These are phyloP conservation scores for Candida cerambycidarum DNA, from an alignment of 805 yeast species.

Conservation along the genomic window DNA sequence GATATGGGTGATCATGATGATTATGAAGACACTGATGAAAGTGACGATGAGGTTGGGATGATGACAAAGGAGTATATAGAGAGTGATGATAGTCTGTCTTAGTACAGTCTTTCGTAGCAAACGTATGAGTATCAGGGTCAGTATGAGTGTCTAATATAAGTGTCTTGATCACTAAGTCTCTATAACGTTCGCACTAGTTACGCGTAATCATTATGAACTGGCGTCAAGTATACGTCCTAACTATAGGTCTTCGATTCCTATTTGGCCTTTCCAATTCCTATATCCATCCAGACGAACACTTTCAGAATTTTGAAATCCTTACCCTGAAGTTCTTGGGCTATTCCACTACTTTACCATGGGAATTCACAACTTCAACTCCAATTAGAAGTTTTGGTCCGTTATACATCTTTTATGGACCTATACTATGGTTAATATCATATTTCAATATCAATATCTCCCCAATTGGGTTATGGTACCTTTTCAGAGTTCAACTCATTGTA, in stretches of 20 bases:
- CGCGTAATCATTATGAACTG: constrained; percentile 27
- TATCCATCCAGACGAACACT: constrained; percentile 97
- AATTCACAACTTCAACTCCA: constrained; percentile 56
- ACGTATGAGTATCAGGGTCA: too few relatives aligned
- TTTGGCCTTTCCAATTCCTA: constrained; percentile 74
- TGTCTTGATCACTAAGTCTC: too few relatives aligned
- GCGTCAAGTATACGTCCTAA: constrained; percentile 46
- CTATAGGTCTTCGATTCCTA: constrained; percentile 50
- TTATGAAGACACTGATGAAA: constrained; percentile 17
- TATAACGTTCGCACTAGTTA: too few relatives aligned
- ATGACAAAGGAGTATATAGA: constrained; percentile 8
- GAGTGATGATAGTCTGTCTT: constrained; percentile 5
- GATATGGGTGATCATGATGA: constrained; percentile 18
- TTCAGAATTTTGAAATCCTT: constrained; percentile 82
- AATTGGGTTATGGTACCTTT: constrained; percentile 48
- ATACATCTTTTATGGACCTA: constrained; percentile 68
- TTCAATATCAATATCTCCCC: constrained; percentile 46
- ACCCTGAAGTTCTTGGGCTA: constrained; percentile 46
- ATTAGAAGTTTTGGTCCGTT: constrained; percentile 74
- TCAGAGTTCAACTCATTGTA: constrained; percentile 50
- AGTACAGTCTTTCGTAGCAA: too few relatives aligned
- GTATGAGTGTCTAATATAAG: too few relatives aligned
- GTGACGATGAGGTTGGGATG: constrained; percentile 12
- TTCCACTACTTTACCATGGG: constrained; percentile 73
- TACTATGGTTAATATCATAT: constrained; percentile 35